Base-by-base conservation (phyloP, 208 protist species). In the Trypanosoma rangeli region DNA sequence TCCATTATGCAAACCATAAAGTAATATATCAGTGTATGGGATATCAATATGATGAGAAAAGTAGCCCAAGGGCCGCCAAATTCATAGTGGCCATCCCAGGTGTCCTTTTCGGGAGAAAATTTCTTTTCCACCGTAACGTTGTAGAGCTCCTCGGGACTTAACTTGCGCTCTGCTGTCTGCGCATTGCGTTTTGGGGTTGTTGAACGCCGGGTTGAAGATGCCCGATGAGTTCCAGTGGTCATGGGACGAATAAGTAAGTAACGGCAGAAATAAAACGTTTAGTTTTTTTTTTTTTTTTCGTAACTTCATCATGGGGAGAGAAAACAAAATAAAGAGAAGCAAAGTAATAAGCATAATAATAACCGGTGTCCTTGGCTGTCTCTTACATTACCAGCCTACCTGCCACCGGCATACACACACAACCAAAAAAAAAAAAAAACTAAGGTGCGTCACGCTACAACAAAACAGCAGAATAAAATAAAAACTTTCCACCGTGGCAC, bases 1-100 rank as follows among this genome's bases (percentile, higher is more conserved):
- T 80, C 67, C 58, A 88, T 72, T 22, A 97, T 67, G 61, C 86
- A 92, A 3, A 90, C 82, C 66, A 80, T 97, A 67, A 96, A 86
- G 86, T 97, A 98, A 84, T 85, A 96, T 59, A 97, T 87, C 48
- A 96, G 65, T 15, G 91, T 58, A 64, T 96, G 94, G n/a, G 87
- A 94, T 54, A 71, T 73, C 39, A 90, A 57, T 83, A 98, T 98
- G 70, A 98, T 94, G 49, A 26, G 60, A 26, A 85, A 33, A 5
- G 72, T 85, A 65, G 77, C 82, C n/a, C 80, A 66, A 0, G 80
- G 79, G 8, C 94, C 94, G 20, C 80, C 82, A 71, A 98, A 98
- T 70, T 98, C 92, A 55, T 82, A 93, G 24, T 83, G 35, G 9
- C 86, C 90, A 58, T 78, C 52, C 87, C 90, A 93, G 44, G n/a